Percentiles rank a stretch among this genome's conserved stretches.
phyloP scores from a whole-genome alignment of 352 stramenopile species.

The Thalassiosira livingstoniorum region DNA sequence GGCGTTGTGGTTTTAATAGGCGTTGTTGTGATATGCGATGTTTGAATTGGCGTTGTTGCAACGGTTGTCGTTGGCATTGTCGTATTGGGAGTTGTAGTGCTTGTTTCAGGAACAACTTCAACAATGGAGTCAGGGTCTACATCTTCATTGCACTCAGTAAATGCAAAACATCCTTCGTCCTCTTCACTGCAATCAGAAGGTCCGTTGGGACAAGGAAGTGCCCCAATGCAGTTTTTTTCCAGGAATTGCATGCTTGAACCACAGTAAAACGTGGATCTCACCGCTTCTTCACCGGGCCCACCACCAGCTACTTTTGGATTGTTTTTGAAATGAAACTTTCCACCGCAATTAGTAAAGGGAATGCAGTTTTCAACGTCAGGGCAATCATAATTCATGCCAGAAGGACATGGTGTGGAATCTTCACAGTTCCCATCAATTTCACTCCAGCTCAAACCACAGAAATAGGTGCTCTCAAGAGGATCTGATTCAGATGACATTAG shows the following conservation, averaged over 20 bases:
- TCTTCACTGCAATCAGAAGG: slow-evolving; percentile 48
- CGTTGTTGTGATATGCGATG: too few relatives aligned
- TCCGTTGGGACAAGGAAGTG: slow-evolving; percentile 60
- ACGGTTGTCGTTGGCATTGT: background rate
- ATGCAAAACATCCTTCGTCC: slow-evolving; percentile 66
- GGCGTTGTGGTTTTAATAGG: background rate
- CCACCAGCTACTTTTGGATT: slow-evolving; percentile 61
- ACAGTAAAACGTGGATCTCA: slow-evolving; percentile 64
- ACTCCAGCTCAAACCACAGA: slow-evolving; percentile 61
- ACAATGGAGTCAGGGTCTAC: slow-evolving; percentile 67
- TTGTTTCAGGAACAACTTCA: background rate
- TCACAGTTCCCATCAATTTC: slow-evolving; percentile 48
- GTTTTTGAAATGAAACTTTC: slow-evolving; percentile 56
- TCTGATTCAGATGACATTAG: slow-evolving; percentile 18
- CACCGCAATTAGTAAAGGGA: slow-evolving; percentile 69
- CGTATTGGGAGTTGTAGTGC: background rate
- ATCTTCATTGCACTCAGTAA: slow-evolving; percentile 61
- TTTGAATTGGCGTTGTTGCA: background rate
- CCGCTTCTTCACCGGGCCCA: slow-evolving; percentile 52
- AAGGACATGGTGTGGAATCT: slow-evolving; percentile 49
- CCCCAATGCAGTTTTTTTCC: slow-evolving; percentile 56
- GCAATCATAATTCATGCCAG: slow-evolving; percentile 45
- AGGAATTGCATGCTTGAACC: slow-evolving; percentile 57
- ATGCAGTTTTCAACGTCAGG: slow-evolving; percentile 49
- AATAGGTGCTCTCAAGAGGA: slow-evolving; percentile 57